A percentile compares a stretch with the other conserved stretches of the same genome.
Evolutionary conservation across 345 rosid species (phyloP).

Genomic region (Chamaenerion angustifolium): DNA sequence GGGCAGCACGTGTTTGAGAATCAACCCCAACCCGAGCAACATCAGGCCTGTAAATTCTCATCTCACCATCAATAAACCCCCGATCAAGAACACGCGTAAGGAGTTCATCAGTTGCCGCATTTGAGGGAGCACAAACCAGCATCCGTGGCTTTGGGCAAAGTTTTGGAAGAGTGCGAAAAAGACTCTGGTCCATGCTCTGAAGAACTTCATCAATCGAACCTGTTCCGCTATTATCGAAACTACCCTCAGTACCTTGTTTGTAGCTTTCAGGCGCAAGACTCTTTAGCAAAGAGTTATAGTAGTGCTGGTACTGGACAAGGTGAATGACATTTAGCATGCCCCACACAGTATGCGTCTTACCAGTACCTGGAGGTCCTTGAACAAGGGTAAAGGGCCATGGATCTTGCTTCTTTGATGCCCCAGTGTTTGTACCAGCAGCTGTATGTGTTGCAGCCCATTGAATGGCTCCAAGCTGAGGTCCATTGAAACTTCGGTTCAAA

Average conservation of each 20-base stretch:
- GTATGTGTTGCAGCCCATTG: constrained; percentile 99
- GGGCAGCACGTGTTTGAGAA: constrained; percentile 96
- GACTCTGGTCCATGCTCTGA: constrained; percentile 97
- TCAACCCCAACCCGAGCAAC: constrained; percentile 99
- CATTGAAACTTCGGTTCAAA: constrained; percentile 69
- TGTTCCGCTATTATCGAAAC: constrained; percentile 39
- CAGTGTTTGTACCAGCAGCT: constrained; percentile 96
- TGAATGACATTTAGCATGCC: constrained; percentile 99
- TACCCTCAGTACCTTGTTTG: constrained; percentile 64
- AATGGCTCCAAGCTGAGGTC: constrained; percentile 87
- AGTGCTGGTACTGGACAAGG: constrained; percentile 97
- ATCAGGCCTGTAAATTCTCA: constrained; percentile 95
- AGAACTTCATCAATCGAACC: constrained; percentile 99
- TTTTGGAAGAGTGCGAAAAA: constrained; percentile 84
- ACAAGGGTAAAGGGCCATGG: constrained; percentile 99
- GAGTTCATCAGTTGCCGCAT: constrained; percentile 99
- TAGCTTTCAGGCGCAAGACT: constrained; percentile 95
- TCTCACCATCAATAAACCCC: constrained; percentile 97
- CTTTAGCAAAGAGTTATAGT: constrained; percentile 88
- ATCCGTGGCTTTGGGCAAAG: constrained; percentile 95
- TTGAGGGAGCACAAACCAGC: constrained; percentile 99
- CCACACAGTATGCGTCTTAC: constrained; percentile 98
- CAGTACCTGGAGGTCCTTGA: constrained; percentile 99
- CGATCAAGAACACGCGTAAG: constrained; percentile 96
- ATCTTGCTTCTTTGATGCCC: constrained; percentile 66